Evolutionary conservation across 495 filamentous ascomycete species (phyloP).

Genomic region (Hypoxylon fuscum): DNA sequence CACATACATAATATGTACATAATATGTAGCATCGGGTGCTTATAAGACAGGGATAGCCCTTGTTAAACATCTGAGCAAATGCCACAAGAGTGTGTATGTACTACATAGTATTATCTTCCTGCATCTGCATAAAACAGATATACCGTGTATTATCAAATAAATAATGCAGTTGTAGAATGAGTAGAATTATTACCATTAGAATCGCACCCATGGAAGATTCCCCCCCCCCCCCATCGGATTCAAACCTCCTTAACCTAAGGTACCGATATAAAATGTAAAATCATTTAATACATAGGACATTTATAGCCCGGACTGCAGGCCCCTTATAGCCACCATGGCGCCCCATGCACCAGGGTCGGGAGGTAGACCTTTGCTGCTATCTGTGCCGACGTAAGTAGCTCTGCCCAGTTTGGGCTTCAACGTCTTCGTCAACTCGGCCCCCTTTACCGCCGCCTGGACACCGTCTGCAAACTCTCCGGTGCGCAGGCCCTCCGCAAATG

Average conservation of each 20-base stretch:
- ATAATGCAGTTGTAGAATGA: too few relatives aligned
- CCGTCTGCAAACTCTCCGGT: constrained; percentile 57
- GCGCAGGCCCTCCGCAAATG: constrained; percentile 61
- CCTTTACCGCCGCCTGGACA: constrained; percentile 61
- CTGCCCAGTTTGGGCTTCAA: constrained; percentile 66
- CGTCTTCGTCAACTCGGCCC: constrained; percentile 62
- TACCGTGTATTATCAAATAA: too few relatives aligned
- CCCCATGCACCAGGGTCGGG: constrained; percentile 72
- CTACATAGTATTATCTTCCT: too few relatives aligned
- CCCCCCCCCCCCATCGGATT: too few relatives aligned
- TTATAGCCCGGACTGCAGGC: constrained; percentile 48
- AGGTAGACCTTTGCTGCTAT: constrained; percentile 54
- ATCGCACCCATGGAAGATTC: too few relatives aligned
- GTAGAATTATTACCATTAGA: too few relatives aligned
- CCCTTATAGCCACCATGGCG: constrained; percentile 65
- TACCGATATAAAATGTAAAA: too few relatives aligned
- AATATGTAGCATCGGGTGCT: not conserved
- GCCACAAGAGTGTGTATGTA: too few relatives aligned
- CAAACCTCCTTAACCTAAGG: too few relatives aligned
- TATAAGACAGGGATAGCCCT: constrained; percentile 7
- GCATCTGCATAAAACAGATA: too few relatives aligned
- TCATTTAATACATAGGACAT: too few relatives aligned
- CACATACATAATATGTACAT: not conserved
- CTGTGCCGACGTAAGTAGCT: constrained; percentile 67
- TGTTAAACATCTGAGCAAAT: not conserved